A percentile compares a stretch with the other conserved stretches of the same genome.
phyloP scores from a whole-genome alignment of 202 grass and related monocot genomes.

The Alloteropsis angusta region DNA sequence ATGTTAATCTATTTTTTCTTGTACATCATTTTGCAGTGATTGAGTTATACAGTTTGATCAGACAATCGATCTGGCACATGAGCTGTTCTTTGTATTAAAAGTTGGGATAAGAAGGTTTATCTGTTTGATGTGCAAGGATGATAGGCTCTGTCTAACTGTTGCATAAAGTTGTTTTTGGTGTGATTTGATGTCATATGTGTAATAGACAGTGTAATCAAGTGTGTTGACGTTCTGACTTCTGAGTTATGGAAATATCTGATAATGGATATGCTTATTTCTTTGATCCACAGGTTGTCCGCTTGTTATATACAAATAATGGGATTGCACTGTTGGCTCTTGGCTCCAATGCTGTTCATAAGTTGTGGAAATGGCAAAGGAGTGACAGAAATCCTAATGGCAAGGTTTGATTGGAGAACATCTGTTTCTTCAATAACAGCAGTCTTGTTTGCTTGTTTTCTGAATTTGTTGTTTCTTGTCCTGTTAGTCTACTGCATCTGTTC shows the following conservation, averaged over 20 bases:
- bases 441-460: conserved; percentile 34
- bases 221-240: conserved; percentile 5
- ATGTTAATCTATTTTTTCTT: conserved; percentile 16
- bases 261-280: conserved; percentile 5
- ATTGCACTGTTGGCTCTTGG: conserved; percentile 72
- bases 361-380: conserved; percentile 91
- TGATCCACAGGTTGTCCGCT: conserved; percentile 57
- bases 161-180: neutral
- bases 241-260: neutral
- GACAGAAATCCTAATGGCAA: conserved; percentile 89
- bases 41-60: conserved; percentile 6
- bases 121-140: neutral
- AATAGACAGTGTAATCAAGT: neutral
- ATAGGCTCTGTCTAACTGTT: neutral
- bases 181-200: neutral
- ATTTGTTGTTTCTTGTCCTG: neutral
- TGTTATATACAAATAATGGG: conserved; percentile 87
- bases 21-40: neutral
- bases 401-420: conserved; percentile 30
- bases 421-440: conserved; percentile 8
- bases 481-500: conserved; percentile 82
- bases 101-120: neutral
- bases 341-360: conserved; percentile 87
- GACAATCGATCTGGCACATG: neutral
- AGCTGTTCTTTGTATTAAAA: neutral